Conservation (phyloP, 495 filamentous ascomycete genomes). For the Sabuloglossum arenarium region DNA sequence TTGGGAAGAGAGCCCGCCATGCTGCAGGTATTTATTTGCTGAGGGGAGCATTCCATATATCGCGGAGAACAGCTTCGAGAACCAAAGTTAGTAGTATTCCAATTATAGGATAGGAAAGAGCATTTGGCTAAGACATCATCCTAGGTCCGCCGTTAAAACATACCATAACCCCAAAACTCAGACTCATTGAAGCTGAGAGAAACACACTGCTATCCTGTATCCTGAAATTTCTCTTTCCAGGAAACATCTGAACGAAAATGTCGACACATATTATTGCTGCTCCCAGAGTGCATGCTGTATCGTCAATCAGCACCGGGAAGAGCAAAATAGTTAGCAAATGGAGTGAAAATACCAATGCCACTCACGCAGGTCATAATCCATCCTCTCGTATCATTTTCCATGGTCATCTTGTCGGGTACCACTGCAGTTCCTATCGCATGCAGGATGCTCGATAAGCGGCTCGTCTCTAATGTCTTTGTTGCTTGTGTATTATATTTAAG, state of each 20-base stretch:
- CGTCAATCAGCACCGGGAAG: slow-evolving; percentile 9
- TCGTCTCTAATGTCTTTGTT: not conserved
- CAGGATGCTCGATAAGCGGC: no score
- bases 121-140: slow-evolving; percentile 1
- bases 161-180: slow-evolving; percentile 98
- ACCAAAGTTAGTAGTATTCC: not conserved
- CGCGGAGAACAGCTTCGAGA: slow-evolving; percentile 64
- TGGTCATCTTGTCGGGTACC: slow-evolving; percentile 18
- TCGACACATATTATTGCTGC: slow-evolving; percentile 78
- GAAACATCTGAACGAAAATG: slow-evolving; percentile 45
- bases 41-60: slow-evolving; percentile 88
- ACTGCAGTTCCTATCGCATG: not conserved
- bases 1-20: slow-evolving; percentile 41
- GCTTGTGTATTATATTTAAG: not conserved
- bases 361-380: slow-evolving; percentile 85
- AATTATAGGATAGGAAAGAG: not conserved
- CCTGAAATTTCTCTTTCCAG: slow-evolving; percentile 52
- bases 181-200: slow-evolving; percentile 66
- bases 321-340: not conserved
- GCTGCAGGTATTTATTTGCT: slow-evolving; percentile 49
- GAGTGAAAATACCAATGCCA: slow-evolving; percentile 36
- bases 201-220: slow-evolving; percentile 82
- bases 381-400: slow-evolving; percentile 68
- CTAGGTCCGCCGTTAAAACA: slow-evolving; percentile 10
- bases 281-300: slow-evolving; percentile 55